Evolutionary conservation across 2,329 filamentous ascomycete genomes (phyloP).

Genomic region (Acephala macrosclerotiorum): DNA sequence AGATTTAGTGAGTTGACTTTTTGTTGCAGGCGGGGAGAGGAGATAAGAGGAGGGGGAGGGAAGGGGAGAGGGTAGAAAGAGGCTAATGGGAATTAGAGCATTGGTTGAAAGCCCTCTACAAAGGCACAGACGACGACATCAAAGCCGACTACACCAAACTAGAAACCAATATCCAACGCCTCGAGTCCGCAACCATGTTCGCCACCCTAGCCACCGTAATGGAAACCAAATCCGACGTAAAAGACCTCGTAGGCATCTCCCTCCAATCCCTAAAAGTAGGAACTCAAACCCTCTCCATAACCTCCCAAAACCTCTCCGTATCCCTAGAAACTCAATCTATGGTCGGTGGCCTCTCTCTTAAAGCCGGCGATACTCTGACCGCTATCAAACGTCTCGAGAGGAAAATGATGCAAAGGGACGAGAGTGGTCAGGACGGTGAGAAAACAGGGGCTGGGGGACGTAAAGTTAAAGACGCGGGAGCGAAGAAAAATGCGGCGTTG

Average conservation of each 20-base stretch:
- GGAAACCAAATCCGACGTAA: constrained; percentile 30
- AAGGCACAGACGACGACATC: constrained; percentile 45
- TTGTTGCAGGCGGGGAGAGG: too few relatives aligned
- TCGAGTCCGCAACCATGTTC: constrained; percentile 46
- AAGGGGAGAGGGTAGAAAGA: too few relatives aligned
- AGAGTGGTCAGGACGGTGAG: not conserved
- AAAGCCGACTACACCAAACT: constrained; percentile 42
- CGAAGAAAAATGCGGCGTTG: constrained; percentile 10
- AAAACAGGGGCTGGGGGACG: not conserved
- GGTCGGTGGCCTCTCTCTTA: not conserved
- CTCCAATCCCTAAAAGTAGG: constrained; percentile 7
- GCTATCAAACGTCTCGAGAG: constrained; percentile 32
- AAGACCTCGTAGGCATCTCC: constrained; percentile 9
- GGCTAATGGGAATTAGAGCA: not conserved
- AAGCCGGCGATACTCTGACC: constrained; percentile 31
- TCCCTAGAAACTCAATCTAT: constrained; percentile 36
- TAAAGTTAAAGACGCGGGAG: constrained; percentile 30
- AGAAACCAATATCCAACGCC: constrained; percentile 39
- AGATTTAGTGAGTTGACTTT: constrained; percentile 2
- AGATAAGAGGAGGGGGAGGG: not conserved
- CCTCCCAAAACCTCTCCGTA: constrained; percentile 5
- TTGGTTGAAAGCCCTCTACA: constrained; percentile 41
- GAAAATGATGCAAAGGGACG: not conserved
- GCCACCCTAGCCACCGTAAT: constrained; percentile 42
- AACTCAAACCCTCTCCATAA: not conserved